Conservation (phyloP, 1,284 basidiomycete species). For the Meripilus lineatus region DNA sequence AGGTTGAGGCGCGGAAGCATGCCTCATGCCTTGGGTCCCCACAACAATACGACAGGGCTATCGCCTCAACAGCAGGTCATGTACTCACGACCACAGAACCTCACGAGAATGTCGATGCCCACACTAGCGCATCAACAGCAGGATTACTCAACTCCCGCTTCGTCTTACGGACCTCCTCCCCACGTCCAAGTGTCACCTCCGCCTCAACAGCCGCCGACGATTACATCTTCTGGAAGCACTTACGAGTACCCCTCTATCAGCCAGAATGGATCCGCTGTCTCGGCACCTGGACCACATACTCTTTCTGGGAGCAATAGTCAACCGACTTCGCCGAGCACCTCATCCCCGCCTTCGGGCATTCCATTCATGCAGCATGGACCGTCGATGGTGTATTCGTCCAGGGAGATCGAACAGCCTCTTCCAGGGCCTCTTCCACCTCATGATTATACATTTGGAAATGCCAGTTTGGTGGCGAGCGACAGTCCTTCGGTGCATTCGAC, state of each 20-base stretch:
- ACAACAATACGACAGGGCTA: conserved; percentile 7
- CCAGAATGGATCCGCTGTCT: no score
- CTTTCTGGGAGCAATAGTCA: no score
- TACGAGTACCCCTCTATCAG: no score
- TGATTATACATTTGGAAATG: conserved; percentile 60
- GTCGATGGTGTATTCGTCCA: no score
- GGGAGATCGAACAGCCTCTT: conserved; percentile 47
- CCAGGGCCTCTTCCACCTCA: conserved; percentile 68
- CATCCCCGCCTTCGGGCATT: no score
- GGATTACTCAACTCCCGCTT: neutral
- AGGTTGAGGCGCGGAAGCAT: conserved; percentile 11
- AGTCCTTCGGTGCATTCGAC: neutral
- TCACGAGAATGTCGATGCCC: conserved; percentile 3
- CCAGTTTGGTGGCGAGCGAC: conserved; percentile 13
- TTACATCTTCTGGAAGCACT: neutral
- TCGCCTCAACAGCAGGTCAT: conserved; percentile 1
- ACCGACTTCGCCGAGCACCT: no score
- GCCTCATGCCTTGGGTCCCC: conserved; percentile 14
- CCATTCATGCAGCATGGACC: no score
- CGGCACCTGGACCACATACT: no score
- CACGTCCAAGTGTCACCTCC: no score
- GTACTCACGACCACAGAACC: conserved; percentile 15
- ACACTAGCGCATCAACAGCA: neutral
- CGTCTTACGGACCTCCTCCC: neutral
- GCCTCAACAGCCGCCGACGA: conserved; percentile 5